Percentiles rank a stretch among this genome's conserved stretches.
These are phyloP conservation scores for Solanum hybrid DNA, from an alignment of 305 asterid genomes.

Conservation along the genomic window DNA sequence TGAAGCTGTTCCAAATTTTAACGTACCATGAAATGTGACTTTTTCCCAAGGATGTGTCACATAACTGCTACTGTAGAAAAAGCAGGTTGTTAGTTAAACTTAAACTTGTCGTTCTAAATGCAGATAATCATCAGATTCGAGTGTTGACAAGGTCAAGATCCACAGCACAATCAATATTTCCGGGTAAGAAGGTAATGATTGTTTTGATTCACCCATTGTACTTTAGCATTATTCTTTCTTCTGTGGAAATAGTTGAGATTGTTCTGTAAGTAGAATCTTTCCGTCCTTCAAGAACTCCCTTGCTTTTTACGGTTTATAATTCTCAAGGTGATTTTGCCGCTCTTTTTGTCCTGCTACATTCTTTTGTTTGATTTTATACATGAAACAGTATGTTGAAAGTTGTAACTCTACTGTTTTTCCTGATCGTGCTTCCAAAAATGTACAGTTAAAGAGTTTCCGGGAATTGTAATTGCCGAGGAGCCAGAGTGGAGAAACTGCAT, in stretches of 20 bases:
- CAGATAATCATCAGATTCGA: slow-evolving; percentile 66
- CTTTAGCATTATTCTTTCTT: neutral
- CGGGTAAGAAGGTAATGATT: slow-evolving; percentile 96
- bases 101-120: slow-evolving; percentile 7
- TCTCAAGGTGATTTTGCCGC: neutral
- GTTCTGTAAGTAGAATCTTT: neutral
- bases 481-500: slow-evolving; percentile 71
- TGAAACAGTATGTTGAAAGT: neutral
- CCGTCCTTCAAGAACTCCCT: neutral
- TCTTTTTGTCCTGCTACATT: slow-evolving; percentile 6
- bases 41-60: neutral
- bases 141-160: slow-evolving; percentile 81
- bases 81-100: neutral
- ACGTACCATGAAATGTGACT: neutral
- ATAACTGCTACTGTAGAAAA: neutral
- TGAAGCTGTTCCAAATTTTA: neutral
- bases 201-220: neutral
- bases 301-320: neutral
- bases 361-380: neutral
- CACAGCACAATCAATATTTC: slow-evolving; percentile 64
- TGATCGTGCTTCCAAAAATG: neutral
- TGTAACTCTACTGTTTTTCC: neutral
- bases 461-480: slow-evolving; percentile 69
- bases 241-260: neutral
- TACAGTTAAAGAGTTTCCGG: slow-evolving; percentile 64